Evolutionary conservation across 768 basidiomycete species (phyloP).

Genomic region (Gymnopilus junonius): DNA sequence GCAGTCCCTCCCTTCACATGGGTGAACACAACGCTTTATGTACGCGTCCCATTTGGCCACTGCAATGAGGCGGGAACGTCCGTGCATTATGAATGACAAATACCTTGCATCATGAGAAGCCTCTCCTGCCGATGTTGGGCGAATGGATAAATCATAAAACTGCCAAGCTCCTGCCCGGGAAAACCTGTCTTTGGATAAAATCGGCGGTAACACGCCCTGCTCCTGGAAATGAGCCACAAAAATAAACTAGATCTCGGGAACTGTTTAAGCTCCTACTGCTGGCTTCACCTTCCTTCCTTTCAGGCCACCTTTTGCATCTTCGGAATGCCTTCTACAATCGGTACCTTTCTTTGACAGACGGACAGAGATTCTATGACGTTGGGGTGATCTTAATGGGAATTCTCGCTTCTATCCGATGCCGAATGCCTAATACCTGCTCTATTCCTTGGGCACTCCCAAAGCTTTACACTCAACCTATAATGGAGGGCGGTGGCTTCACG

Average conservation of each 20-base stretch:
- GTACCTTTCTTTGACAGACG: slow-evolving; percentile 18
- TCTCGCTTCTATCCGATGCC: slow-evolving; percentile 1
- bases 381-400: slow-evolving; percentile 15
- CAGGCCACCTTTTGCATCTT: slow-evolving; percentile 21
- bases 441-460: not conserved
- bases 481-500: not conserved
- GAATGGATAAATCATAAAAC: not conserved
- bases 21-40: not conserved
- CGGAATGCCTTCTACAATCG: slow-evolving; percentile 23
- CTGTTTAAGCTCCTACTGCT: slow-evolving; percentile 14
- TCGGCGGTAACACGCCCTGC: slow-evolving; percentile 15
- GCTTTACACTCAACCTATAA: not conserved
- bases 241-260: slow-evolving; percentile 23
- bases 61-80: not conserved
- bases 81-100: not conserved
- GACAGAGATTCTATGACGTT: slow-evolving; percentile 23
- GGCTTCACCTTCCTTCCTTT: slow-evolving; percentile 8
- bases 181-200: slow-evolving; percentile 2
- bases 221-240: slow-evolving; percentile 8
- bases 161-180: not conserved
- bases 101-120: not conserved
- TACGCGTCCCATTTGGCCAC: not conserved
- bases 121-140: not conserved
- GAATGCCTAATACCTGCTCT: not conserved
- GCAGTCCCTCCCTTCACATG: not conserved